Evolutionary conservation across 2,329 filamentous ascomycete species (phyloP).

Genomic region (Phyllosticta citribraziliensis): DNA sequence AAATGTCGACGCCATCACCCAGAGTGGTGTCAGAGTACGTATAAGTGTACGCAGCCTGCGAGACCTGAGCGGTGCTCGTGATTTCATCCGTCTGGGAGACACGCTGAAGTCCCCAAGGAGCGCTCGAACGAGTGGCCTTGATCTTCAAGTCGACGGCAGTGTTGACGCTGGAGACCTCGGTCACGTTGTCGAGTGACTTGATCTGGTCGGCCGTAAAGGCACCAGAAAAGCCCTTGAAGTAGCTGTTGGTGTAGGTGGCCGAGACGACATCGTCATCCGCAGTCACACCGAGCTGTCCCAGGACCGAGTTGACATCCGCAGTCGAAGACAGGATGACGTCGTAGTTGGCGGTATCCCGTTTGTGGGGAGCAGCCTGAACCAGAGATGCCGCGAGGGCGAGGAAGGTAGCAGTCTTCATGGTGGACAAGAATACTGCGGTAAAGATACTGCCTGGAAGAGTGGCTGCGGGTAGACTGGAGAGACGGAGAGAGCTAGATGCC

Average conservation of each 20-base stretch:
- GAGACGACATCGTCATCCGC: slow-evolving; percentile 2
- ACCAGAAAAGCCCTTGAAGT: slow-evolving; percentile 9
- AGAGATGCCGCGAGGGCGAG: slow-evolving; percentile 3
- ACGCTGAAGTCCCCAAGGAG: slow-evolving; percentile 33
- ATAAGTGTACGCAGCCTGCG: slow-evolving; percentile 21
- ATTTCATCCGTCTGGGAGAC: slow-evolving; percentile 24
- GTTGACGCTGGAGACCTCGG: slow-evolving; percentile 8
- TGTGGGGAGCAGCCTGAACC: slow-evolving; percentile 1
- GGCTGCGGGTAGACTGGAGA: background rate
- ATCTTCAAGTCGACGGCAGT: slow-evolving; percentile 1
- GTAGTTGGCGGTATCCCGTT: slow-evolving; percentile 3
- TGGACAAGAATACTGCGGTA: background rate
- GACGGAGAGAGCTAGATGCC: background rate
- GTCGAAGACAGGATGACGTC: slow-evolving; percentile 2
- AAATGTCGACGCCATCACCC: slow-evolving; percentile 34
- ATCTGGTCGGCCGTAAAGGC: slow-evolving; percentile 5
- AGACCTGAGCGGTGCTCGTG: slow-evolving; percentile 17
- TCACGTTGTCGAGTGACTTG: slow-evolving; percentile 1
- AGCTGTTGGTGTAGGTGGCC: slow-evolving; percentile 8
- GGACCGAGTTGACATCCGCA: slow-evolving; percentile 2
- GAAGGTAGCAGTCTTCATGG: slow-evolving; percentile 5
- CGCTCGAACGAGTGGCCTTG: slow-evolving; percentile 26
- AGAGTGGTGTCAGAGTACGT: slow-evolving; percentile 2
- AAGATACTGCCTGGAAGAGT: background rate
- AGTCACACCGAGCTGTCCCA: slow-evolving; percentile 1